Evolutionary conservation across 305 asterid species (phyloP), one percentile per base, ranked within the genome.

Genomic region (Coffea humblotiana): DNA sequence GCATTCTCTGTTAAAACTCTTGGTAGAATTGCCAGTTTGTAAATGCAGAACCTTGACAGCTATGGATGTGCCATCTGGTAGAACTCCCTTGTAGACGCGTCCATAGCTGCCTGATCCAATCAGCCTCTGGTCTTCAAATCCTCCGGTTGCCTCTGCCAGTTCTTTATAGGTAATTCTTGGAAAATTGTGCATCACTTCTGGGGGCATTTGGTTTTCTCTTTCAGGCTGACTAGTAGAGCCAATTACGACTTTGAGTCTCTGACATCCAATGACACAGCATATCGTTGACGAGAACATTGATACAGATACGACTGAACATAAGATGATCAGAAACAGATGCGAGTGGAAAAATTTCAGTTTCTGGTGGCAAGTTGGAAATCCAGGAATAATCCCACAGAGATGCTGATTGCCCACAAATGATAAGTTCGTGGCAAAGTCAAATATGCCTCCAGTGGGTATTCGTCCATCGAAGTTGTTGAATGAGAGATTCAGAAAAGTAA

Each of bases 1-100:
- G 84, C 94, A 90, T 79, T 90, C 94, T 81, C 92, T 79, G 79
- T 72, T 83, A 77, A 90, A 90, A 74, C 92, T 90, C 90, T 84
- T 86, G 69, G 88, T 81, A 35, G 90, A 88, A 71, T 88, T 87
- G 18, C 90, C 90, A n/a, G 91, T 82, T 80, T 87, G 86, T 51
- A 86, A 71, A 29, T 84, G 84, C 40, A 90, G 88, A 64, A 90
- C 92, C 79, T 90, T 88, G 79, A 88, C 90, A 1, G 94, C 94
- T 77, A 90, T 88, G 48, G 81, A 83, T 21, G 87, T 84, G n/a
- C 89, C 89, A 43, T 90, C 90, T 29, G 78, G 84, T 14, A 90
- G 89, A 82, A 63, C n/a, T 77, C 93, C 93, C 48, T 83, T 83
- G 85, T 88, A 90, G 71, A 90, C 92, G 10, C 85, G 86, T 23